Percentiles rank a stretch among this genome's conserved stretches.
Conservation (phyloP, 2,329 filamentous ascomycete species). For the Aschersonia sp. region DNA sequence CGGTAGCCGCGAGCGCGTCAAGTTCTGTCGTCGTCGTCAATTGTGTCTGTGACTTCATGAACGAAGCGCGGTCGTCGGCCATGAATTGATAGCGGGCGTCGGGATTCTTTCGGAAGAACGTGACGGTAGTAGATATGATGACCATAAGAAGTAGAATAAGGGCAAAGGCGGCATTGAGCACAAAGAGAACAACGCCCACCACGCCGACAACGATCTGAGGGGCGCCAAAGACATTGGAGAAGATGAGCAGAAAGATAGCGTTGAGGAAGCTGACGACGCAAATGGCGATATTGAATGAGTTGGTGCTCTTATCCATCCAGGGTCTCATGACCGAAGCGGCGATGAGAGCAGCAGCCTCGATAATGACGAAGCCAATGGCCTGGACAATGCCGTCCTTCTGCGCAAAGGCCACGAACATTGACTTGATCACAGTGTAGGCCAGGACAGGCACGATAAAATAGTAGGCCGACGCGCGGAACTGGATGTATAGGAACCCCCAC, state of each 20-base stretch:
- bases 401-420: conserved; percentile 72
- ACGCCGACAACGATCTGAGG: conserved; percentile 74
- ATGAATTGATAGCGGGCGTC: conserved; percentile 92
- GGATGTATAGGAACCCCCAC: conserved; percentile 95
- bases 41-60: conserved; percentile 91
- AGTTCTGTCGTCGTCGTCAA: conserved; percentile 67
- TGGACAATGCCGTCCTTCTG: conserved; percentile 60
- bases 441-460: conserved; percentile 82
- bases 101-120: conserved; percentile 82
- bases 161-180: conserved; percentile 73
- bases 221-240: conserved; percentile 74
- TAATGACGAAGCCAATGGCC: conserved; percentile 67
- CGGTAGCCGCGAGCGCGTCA: conserved; percentile 77
- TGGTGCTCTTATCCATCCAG: conserved; percentile 99
- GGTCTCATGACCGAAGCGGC: conserved; percentile 67
- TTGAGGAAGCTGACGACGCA: conserved; percentile 83
- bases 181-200: conserved; percentile 79
- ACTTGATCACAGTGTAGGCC: conserved; percentile 69
- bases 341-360: conserved; percentile 69
- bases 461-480: conserved; percentile 90
- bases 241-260: conserved; percentile 76
- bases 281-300: conserved; percentile 91
- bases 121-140: conserved; percentile 43
- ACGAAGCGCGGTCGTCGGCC: conserved; percentile 88
- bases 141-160: conserved; percentile 73